These are phyloP conservation scores for Sindora glabra DNA, from an alignment of 306 rosid species.

Conservation along the genomic window DNA sequence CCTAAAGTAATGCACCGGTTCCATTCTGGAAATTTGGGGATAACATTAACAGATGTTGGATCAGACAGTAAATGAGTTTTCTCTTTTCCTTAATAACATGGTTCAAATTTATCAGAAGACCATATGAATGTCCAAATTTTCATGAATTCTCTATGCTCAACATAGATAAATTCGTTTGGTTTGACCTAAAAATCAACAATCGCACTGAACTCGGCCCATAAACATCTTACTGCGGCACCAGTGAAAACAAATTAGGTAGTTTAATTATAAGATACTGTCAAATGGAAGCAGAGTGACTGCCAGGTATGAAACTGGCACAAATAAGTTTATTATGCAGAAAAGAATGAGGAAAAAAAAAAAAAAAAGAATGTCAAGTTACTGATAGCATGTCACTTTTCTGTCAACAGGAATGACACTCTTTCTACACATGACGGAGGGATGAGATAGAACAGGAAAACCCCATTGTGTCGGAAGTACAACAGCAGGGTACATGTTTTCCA, in stretches of 20 bases:
- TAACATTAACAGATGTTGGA: not conserved
- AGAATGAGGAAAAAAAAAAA: not conserved
- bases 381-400: slow-evolving; percentile 16
- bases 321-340: not conserved
- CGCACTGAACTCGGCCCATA: too few species aligned
- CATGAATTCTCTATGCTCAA: too few species aligned
- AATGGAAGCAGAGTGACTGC: not conserved
- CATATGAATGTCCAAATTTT: too few species aligned
- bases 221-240: too few species aligned
- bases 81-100: too few species aligned
- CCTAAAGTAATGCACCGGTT: too few species aligned
- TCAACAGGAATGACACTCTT: slow-evolving; percentile 4
- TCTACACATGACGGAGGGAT: slow-evolving; percentile 29
- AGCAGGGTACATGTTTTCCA: slow-evolving; percentile 30
- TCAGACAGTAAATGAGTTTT: too few species aligned
- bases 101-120: too few species aligned
- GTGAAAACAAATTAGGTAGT: not conserved
- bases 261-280: not conserved
- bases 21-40: too few species aligned
- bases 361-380: not conserved
- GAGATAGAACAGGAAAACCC: slow-evolving; percentile 68
- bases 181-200: too few species aligned
- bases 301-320: not conserved
- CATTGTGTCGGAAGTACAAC: slow-evolving; percentile 47
- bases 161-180: too few species aligned